Evolutionary conservation across 2,329 filamentous ascomycete species (phyloP).

Genomic region (Arachnopeziza araneosa): DNA sequence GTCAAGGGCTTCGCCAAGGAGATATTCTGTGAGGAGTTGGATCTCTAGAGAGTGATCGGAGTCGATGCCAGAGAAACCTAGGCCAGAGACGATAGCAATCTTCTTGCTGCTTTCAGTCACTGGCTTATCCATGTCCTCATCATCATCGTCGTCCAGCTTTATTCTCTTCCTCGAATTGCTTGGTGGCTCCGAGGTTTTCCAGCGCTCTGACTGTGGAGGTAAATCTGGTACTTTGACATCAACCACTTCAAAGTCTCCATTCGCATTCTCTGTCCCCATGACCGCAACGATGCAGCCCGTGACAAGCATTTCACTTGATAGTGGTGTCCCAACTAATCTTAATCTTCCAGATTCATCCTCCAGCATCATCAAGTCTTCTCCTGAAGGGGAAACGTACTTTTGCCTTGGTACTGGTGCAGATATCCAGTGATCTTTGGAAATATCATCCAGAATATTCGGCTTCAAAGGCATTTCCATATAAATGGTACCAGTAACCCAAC

Average conservation of each 20-base stretch:
- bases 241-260: conserved; percentile 88
- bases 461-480: conserved; percentile 98
- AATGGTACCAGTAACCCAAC: conserved; percentile 90
- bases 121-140: conserved; percentile 52
- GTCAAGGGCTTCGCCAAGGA: conserved; percentile 74
- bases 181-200: conserved; percentile 56
- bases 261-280: conserved; percentile 85
- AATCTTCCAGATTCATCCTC: conserved; percentile 94
- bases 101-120: conserved; percentile 40
- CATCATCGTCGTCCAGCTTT: conserved; percentile 42
- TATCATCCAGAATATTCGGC: conserved; percentile 91
- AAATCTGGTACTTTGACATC: conserved; percentile 87
- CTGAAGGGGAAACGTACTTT: conserved; percentile 64
- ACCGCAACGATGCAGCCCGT: conserved; percentile 94
- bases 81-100: conserved; percentile 82
- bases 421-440: conserved; percentile 91
- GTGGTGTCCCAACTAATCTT: conserved; percentile 64
- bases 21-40: conserved; percentile 76
- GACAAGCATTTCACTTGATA: conserved; percentile 68
- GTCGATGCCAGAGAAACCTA: conserved; percentile 73
- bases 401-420: conserved; percentile 70
- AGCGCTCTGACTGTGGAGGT: conserved; percentile 73
- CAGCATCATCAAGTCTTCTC: conserved; percentile 68
- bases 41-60: conserved; percentile 68
- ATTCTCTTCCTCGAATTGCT: conserved; percentile 34